Percentiles rank a stretch among this genome's conserved stretches.
Conservation (phyloP, 75 land plant genomes). For the Azolla pinnata region DNA sequence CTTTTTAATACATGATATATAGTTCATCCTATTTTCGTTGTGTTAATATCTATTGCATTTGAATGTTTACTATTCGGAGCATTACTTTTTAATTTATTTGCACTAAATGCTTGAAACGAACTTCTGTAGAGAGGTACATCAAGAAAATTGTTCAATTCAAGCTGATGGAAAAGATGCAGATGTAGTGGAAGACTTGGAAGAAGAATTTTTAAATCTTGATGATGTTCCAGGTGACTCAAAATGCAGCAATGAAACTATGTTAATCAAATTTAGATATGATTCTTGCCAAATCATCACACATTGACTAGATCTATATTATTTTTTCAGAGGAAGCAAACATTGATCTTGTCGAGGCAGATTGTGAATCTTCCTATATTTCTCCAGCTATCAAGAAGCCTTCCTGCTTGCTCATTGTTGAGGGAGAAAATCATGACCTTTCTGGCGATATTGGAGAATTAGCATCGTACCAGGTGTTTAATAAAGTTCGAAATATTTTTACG, state of each 20-base stretch:
- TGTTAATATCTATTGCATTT: too few relatives aligned
- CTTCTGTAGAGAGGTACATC: conserved; percentile 35
- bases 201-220: conserved; percentile 51
- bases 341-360: conserved; percentile 29
- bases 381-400: conserved; percentile 46
- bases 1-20: not conserved
- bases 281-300: too few relatives aligned
- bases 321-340: conserved; percentile 62
- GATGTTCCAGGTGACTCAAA: conserved; percentile 73
- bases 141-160: conserved; percentile 25
- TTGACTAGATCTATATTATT: not conserved
- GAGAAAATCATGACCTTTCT: conserved; percentile 53
- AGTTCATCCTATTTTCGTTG: too few relatives aligned
- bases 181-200: conserved; percentile 33
- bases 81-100: not conserved
- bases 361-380: conserved; percentile 17
- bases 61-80: too few relatives aligned
- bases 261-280: too few relatives aligned
- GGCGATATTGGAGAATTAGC: conserved; percentile 65
- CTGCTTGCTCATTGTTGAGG: conserved; percentile 74
- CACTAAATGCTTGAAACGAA: not conserved
- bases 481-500: not conserved
- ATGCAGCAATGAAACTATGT: too few relatives aligned
- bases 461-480: conserved; percentile 53
- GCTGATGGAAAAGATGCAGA: conserved; percentile 32